phyloP scores from a whole-genome alignment of 148 eudicot genomes.

The Limonium bicolor region DNA sequence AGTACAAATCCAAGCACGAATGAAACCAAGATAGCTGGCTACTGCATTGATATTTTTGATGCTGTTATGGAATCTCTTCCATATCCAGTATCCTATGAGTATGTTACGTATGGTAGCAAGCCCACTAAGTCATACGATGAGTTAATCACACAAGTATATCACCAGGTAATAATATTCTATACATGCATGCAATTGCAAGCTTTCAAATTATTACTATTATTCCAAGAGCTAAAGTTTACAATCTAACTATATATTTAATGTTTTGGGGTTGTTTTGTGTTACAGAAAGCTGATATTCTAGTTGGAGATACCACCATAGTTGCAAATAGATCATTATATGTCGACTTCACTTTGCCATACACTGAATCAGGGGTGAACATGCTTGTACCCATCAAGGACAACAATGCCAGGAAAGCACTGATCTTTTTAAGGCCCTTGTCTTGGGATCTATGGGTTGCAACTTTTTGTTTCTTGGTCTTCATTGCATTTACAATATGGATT shows the following conservation, averaged over 20 bases:
- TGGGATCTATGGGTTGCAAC: conserved; percentile 50
- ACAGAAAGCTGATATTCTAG: conserved; percentile 44
- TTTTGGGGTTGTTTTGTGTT: background rate
- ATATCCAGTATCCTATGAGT: conserved; percentile 35
- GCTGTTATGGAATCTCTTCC: conserved; percentile 29
- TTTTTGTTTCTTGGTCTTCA: conserved; percentile 37
- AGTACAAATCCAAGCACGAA: conserved; percentile 13
- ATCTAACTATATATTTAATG: background rate
- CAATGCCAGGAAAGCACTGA: conserved; percentile 38
- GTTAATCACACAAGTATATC: conserved; percentile 16
- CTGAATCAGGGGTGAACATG: conserved; percentile 49
- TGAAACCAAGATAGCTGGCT: conserved; percentile 18
- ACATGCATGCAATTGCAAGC: background rate
- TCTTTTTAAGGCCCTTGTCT: conserved; percentile 49
- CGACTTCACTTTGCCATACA: conserved; percentile 54
- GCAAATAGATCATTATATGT: conserved; percentile 30
- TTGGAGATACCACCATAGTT: conserved; percentile 47
- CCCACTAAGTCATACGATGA: conserved; percentile 14
- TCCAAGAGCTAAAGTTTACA: background rate
- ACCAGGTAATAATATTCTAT: conserved; percentile 12
- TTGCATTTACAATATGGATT: conserved; percentile 56
- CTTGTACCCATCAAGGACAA: conserved; percentile 33
- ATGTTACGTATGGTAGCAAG: conserved; percentile 24
- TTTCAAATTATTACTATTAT: no score
- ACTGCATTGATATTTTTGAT: conserved; percentile 47